A percentile compares a stretch with the other conserved stretches of the same genome.
phyloP scores from a whole-genome alignment of 208 protist genomes.

The Trypanosoma rangeli region DNA sequence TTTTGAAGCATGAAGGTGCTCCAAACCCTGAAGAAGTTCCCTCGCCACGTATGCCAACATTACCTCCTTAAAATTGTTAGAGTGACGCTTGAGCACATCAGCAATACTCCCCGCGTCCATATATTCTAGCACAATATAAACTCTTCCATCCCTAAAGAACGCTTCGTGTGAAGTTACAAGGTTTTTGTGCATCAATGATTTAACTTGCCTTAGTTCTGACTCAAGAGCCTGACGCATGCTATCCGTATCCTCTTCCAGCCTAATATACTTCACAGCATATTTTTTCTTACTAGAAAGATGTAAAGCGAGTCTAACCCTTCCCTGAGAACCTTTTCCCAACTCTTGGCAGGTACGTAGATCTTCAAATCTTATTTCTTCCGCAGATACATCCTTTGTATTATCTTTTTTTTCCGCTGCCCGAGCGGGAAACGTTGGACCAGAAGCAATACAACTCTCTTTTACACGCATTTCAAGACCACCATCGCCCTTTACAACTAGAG shows the following conservation, averaged over 20 bases:
- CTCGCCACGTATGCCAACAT: slow-evolving; percentile 84
- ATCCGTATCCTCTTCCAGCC: slow-evolving; percentile 72
- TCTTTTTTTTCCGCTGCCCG: slow-evolving; percentile 14
- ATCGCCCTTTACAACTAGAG: slow-evolving; percentile 86
- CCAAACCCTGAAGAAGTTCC: slow-evolving; percentile 82
- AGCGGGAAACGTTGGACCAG: slow-evolving; percentile 26
- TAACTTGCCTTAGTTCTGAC: slow-evolving; percentile 80
- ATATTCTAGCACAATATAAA: slow-evolving; percentile 91
- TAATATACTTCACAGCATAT: slow-evolving; percentile 89
- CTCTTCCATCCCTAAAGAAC: slow-evolving; percentile 83
- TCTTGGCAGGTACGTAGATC: slow-evolving; percentile 77
- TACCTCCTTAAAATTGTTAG: slow-evolving; percentile 64
- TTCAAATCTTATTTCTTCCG: slow-evolving; percentile 87
- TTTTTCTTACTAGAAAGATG: slow-evolving; percentile 71
- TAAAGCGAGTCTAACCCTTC: slow-evolving; percentile 80
- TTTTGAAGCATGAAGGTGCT: slow-evolving; percentile 82
- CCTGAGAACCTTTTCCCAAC: slow-evolving; percentile 87
- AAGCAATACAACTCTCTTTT: slow-evolving; percentile 82
- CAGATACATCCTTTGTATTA: slow-evolving; percentile 38
- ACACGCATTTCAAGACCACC: slow-evolving; percentile 84
- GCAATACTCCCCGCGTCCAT: slow-evolving; percentile 90
- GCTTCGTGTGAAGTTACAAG: slow-evolving; percentile 90
- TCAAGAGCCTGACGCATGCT: slow-evolving; percentile 64
- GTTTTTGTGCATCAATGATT: slow-evolving; percentile 85
- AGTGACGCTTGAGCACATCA: slow-evolving; percentile 77